Conservation (phyloP, 805 yeast genomes). For the Scheffersomyces stipitis region DNA sequence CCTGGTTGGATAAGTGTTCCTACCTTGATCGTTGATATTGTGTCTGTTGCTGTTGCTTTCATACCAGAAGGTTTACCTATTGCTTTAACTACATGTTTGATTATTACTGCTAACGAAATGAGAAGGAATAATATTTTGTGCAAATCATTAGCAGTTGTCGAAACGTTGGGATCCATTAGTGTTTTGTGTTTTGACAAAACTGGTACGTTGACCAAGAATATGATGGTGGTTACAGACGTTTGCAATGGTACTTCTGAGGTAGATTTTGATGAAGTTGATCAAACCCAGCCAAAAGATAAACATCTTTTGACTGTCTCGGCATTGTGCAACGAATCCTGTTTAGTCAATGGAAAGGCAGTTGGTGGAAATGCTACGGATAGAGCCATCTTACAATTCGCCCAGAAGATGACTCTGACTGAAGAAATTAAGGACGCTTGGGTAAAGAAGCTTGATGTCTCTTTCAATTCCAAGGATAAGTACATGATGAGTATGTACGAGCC, state of each 20-base stretch:
- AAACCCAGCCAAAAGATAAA: not conserved
- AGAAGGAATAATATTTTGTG: constrained; percentile 44
- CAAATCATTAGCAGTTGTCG: constrained; percentile 48
- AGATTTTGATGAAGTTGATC: constrained; percentile 11
- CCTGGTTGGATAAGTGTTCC: constrained; percentile 44
- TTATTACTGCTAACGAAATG: constrained; percentile 50
- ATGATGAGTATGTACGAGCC: constrained; percentile 36
- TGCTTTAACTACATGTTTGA: constrained; percentile 50
- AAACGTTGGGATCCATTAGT: constrained; percentile 57
- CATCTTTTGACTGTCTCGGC: constrained; percentile 20
- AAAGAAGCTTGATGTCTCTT: constrained; percentile 31
- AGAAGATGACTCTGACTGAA: constrained; percentile 12
- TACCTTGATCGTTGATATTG: constrained; percentile 41
- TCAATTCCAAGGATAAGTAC: constrained; percentile 48
- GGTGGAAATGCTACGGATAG: constrained; percentile 52
- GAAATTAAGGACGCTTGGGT: constrained; percentile 17
- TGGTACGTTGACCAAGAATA: constrained; percentile 51
- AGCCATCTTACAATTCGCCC: constrained; percentile 40
- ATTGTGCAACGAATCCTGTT: constrained; percentile 37
- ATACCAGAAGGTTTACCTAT: constrained; percentile 54
- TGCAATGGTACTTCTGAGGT: constrained; percentile 12
- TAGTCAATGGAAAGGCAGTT: constrained; percentile 21
- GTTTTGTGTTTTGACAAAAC: constrained; percentile 45
- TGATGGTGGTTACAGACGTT: constrained; percentile 41
- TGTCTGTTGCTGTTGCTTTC: constrained; percentile 48